Evolutionary conservation across 768 basidiomycete genomes (phyloP).

Genomic region (Podaxis carcinomalis): DNA sequence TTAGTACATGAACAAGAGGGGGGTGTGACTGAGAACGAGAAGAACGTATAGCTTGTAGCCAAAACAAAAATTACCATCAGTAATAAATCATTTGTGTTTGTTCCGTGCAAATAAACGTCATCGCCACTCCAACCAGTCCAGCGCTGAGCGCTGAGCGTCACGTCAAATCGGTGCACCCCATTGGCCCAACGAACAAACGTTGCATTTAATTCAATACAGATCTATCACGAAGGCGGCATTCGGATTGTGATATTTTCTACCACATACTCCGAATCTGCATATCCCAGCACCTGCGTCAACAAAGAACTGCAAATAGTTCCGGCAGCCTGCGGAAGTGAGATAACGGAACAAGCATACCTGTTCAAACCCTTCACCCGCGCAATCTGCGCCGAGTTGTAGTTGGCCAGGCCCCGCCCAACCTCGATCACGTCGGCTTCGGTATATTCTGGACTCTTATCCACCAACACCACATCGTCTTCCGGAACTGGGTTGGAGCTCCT

Average conservation of each 20-base stretch:
- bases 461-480: constrained; percentile 24
- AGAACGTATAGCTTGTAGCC: constrained; percentile 16
- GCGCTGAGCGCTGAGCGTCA: constrained; percentile 8
- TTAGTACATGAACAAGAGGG: constrained; percentile 33
- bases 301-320: constrained; percentile 52
- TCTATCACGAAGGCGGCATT: constrained; percentile 33
- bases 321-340: constrained; percentile 11
- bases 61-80: constrained; percentile 22
- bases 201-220: constrained; percentile 6
- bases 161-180: constrained; percentile 11
- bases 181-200: constrained; percentile 12
- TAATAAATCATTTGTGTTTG: constrained; percentile 25
- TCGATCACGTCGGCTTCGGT: constrained; percentile 70
- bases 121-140: constrained; percentile 32
- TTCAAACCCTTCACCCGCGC: constrained; percentile 82
- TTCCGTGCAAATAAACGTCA: constrained; percentile 34
- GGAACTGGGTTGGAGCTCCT: neutral
- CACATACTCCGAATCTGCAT: constrained; percentile 95
- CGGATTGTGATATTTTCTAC: constrained; percentile 92
- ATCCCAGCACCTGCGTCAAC: constrained; percentile 78
- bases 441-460: constrained; percentile 19
- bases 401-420: constrained; percentile 91
- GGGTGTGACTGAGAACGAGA: constrained; percentile 1
- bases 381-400: constrained; percentile 95
- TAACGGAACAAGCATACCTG: constrained; percentile 51